These are phyloP conservation scores for Tuber borchii DNA, from an alignment of 495 filamentous ascomycete species.

Conservation along the genomic window DNA sequence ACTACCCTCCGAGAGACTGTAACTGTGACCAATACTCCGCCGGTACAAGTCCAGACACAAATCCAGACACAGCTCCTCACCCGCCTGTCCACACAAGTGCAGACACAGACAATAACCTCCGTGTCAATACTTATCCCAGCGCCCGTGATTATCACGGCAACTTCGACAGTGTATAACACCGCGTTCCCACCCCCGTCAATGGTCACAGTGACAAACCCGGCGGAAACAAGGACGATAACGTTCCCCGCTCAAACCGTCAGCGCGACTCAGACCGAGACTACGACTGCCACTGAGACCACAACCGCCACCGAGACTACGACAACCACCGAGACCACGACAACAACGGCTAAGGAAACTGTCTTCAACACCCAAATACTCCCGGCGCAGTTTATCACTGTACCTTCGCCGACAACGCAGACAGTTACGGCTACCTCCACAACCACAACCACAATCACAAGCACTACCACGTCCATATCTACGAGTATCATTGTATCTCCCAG, in stretches of 20 bases:
- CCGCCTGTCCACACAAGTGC: background rate
- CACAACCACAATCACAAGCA: background rate
- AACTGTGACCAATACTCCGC: background rate
- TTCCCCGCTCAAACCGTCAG: background rate
- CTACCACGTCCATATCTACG: slow-evolving; percentile 7
- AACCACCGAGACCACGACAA: background rate
- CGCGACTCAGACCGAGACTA: background rate
- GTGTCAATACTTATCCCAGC: background rate
- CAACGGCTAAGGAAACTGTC: background rate
- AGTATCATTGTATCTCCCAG: slow-evolving; percentile 5
- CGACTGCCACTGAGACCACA: background rate
- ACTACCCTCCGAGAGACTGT: background rate
- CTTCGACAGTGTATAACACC: background rate
- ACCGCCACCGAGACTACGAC: slow-evolving; percentile 2
- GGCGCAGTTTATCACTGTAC: background rate
- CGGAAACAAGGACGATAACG: background rate
- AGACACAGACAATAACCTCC: slow-evolving; percentile 8
- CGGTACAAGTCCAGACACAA: background rate
- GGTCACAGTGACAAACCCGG: background rate
- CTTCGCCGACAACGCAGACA: background rate
- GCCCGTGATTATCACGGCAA: background rate
- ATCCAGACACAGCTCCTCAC: slow-evolving; percentile 1
- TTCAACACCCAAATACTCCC: background rate
- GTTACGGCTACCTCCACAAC: background rate
- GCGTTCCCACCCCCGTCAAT: background rate